phyloP scores from a whole-genome alignment of 176 grass and related monocot species.

The Bromus sterilis region DNA sequence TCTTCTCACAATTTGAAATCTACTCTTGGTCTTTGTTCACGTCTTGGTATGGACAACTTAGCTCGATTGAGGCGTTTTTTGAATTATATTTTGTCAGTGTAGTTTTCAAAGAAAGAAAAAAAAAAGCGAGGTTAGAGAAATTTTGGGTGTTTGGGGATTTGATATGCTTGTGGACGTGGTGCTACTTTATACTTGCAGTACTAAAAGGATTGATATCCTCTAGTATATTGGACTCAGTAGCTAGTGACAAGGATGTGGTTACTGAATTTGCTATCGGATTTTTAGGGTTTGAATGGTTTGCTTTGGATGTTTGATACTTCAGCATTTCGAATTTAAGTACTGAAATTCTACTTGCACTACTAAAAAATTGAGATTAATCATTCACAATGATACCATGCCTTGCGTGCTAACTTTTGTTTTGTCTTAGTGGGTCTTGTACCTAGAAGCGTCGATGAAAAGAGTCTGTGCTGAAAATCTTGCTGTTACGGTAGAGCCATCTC shows the following conservation, averaged over 20 bases:
- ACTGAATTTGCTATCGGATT: not conserved
- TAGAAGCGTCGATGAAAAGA: not conserved
- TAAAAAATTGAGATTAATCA: not conserved
- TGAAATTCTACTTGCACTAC: not conserved
- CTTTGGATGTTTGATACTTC: not conserved
- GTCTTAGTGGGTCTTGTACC: not conserved
- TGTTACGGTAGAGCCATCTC: not conserved
- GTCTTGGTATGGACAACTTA: not conserved
- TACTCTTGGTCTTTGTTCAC: not conserved
- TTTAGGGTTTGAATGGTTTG: conserved; percentile 9
- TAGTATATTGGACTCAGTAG: not conserved
- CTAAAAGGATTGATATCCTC: no score
- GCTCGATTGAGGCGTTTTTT: not conserved
- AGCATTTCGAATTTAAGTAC: not conserved
- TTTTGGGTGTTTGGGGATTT: not conserved
- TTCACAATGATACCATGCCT: not conserved
- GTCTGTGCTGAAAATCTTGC: not conserved
- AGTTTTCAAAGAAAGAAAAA: no score
- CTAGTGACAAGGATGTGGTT: not conserved
- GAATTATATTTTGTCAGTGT: not conserved
- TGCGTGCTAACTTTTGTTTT: not conserved
- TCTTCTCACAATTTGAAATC: conserved; percentile 25
- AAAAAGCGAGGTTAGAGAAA: not conserved
- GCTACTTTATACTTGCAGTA: not conserved
- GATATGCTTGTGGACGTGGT: not conserved